Base-by-base conservation (phyloP, 768 basidiomycete species). In the Tulasnella sp. region DNA sequence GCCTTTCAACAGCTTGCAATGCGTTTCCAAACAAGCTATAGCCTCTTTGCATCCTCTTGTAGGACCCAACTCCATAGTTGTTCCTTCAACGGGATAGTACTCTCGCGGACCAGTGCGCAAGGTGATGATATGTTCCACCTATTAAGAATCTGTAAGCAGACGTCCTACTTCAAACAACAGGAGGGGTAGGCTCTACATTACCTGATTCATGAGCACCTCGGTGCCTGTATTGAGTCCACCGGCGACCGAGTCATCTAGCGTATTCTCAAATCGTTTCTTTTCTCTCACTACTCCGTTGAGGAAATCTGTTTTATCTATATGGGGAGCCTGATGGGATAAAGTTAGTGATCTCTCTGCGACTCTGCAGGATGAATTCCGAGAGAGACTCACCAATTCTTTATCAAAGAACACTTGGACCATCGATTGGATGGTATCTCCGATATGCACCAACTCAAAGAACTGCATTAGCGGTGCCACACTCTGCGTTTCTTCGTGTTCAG, bases 401-500 rank as follows among this genome's bases (percentile, higher is more conserved):
- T 98, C 95, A 61, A 93, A 99, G 64, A 92, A 99, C 1, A 96
- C 95, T 58, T 99, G 91, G 5, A 95, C 79, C 79, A 98, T 96
- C 15, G 82, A 88, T 65, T 93, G 89, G 37, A 98, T 96, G 13
- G 88, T 99, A 62, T 99, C 93, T 1, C 91, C 95, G 13, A 98
- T 71, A 67, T 98, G 95, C 0, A 93, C 93, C 20, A 98, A 71
- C 69, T 98, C 93, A 57, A 99, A 96, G 67, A 98, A 98, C 63
- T 98, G 92, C 34, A 96, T 68, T 2, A 99, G 67, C 0, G 95
- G 95, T 1, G 92, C 90, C 2, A 98, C 92, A 57, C 78, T 81
- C 20, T 78, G 78, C 32, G 80, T 79, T 45, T 77, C 82, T 45
- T 81, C 74, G 58, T 87, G 87, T 55, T 92, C 90, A 0, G 82